These are phyloP conservation scores for Chondrus crispus DNA, from an alignment of 23 red algal species.

Conservation along the genomic window DNA sequence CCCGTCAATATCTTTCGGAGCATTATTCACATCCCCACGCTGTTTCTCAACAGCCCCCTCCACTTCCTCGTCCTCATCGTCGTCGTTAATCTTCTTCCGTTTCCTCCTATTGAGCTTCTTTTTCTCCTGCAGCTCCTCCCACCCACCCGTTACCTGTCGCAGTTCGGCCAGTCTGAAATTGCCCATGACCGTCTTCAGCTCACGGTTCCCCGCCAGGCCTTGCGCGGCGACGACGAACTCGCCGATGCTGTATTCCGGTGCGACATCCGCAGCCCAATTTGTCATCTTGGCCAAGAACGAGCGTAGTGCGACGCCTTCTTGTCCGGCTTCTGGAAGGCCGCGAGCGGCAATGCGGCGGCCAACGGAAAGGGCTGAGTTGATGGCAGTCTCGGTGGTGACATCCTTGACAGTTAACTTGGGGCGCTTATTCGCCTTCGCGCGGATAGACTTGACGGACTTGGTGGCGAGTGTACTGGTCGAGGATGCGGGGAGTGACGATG, in stretches of 20 bases:
- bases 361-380: not conserved
- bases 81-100: not conserved
- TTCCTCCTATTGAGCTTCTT: not conserved
- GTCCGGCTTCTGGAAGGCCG: not conserved
- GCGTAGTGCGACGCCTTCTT: not conserved
- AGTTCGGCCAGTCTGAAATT: conserved; percentile 41
- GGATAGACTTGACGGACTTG: too few relatives aligned
- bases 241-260: not conserved
- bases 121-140: not conserved
- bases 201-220: conserved; percentile 22
- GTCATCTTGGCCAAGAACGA: conserved; percentile 16
- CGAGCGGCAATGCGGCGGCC: conserved; percentile 2
- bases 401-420: conserved; percentile 20
- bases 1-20: too few relatives aligned
- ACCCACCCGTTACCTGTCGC: conserved; percentile 13
- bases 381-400: not conserved
- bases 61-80: not conserved
- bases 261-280: not conserved
- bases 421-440: too few relatives aligned
- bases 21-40: too few relatives aligned
- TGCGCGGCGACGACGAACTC: conserved; percentile 40
- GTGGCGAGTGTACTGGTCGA: too few relatives aligned
- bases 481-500: too few relatives aligned
- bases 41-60: too few relatives aligned
- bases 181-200: conserved; percentile 12